Evolutionary conservation across 805 yeast species (phyloP).

Genomic region (Saccharomycopsis sp.): DNA sequence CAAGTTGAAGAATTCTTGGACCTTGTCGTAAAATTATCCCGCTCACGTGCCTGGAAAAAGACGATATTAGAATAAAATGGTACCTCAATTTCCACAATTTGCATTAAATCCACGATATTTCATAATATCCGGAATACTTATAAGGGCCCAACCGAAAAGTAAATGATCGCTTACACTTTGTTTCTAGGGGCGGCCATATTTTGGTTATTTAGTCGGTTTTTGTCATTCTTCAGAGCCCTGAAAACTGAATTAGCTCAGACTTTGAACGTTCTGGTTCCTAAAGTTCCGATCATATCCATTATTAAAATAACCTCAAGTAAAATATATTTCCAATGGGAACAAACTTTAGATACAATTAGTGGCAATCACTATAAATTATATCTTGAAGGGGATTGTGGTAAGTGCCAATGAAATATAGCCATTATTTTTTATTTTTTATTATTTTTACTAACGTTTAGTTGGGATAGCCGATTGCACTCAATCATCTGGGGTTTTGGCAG

Average conservation of each 20-base stretch:
- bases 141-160: too few relatives aligned
- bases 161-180: conserved; percentile 13
- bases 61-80: too few relatives aligned
- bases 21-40: too few relatives aligned
- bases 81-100: too few relatives aligned
- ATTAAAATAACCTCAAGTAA: conserved; percentile 5
- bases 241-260: conserved; percentile 8
- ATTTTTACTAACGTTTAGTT: conserved; percentile 9
- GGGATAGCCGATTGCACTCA: conserved; percentile 12
- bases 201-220: conserved; percentile 13
- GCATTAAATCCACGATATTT: too few relatives aligned
- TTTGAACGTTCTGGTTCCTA: conserved; percentile 15
- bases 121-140: too few relatives aligned
- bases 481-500: conserved; percentile 8
- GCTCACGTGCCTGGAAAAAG: too few relatives aligned
- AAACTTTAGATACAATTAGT: conserved; percentile 9
- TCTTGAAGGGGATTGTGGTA: conserved; percentile 14
- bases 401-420: background rate
- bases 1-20: too few relatives aligned
- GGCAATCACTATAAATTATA: conserved; percentile 16
- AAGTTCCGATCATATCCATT: conserved; percentile 16
- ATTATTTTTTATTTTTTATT: too few relatives aligned
- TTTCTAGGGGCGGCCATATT: conserved; percentile 8
- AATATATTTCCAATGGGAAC: conserved; percentile 18
- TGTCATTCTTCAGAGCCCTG: conserved; percentile 9